Base-by-base conservation (phyloP, 805 yeast species). In the Ogataea haglerorum region DNA sequence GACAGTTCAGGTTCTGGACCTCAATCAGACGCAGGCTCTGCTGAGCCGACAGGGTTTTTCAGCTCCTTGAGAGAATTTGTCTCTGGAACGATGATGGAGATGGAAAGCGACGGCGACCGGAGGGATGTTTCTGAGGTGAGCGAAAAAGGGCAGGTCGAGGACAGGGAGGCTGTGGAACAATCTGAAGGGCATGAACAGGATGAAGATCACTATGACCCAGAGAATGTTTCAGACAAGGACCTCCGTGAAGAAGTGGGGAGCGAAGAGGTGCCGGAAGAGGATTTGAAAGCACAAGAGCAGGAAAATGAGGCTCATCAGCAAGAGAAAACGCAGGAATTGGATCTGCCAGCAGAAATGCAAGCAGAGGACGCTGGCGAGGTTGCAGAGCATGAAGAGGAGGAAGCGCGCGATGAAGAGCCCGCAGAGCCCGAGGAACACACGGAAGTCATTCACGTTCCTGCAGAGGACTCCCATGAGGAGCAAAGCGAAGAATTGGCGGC, bases 81-180 rank as follows among this genome's bases (percentile, higher is more conserved):
- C 10, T 40, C 47, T 12, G 48, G 40, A 6, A 21, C 43, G 7
- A 42, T 44, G 45, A 36, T 45, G 45, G 45, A 47, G 25, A 40
- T 45, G 33, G 40, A 37, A 1, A 28, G 28, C 2, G 42, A 30
- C n/a, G 10, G 37, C 21, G 13, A 38, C 30, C 6, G 34, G 36
- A n/a, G 22, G 25, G 26, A 12, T 14, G 18, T 9, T 22, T 16
- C 30, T 16, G 27, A 31, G 30, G 27, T 2, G 7, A 32, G 13
- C 13, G 35, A 34, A 27, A 10, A 14, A n/a, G 3, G 8, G 6
- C 18, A 28, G 30, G 6, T 9, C 8, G 23, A 6, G 15, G 36
- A 15, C 28, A 10, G 9, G 14, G 16, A 23, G 10, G 19, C 5
- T 5, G 30, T 15, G 12, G 29, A 34, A 17, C 15, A 21, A 5